Evolutionary conservation across 78 protist species (phyloP).

Genomic region (Dictyostelium intermedium): DNA sequence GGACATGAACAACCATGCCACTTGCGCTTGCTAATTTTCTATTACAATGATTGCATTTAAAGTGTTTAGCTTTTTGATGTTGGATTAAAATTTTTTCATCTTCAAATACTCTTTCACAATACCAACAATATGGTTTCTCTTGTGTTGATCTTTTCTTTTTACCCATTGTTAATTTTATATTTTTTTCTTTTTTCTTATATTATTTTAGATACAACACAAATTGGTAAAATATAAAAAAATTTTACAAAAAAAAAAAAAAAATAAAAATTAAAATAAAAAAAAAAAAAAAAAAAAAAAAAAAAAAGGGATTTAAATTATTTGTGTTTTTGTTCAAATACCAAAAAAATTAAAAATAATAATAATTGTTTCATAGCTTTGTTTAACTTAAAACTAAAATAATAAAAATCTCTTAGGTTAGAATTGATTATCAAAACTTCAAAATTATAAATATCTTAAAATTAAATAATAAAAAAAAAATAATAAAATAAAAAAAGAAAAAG

Average conservation of each 20-base stretch:
- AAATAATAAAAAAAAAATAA: background rate
- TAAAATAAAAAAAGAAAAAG: background rate
- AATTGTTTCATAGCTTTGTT: no score
- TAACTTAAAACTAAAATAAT: no score
- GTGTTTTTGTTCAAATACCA: no score
- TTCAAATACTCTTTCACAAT: constrained; percentile 93
- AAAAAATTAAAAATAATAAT: background rate
- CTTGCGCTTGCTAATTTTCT: constrained; percentile 79
- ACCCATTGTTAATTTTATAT: constrained; percentile 29
- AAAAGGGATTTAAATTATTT: no score
- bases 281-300: background rate
- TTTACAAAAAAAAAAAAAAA: background rate
- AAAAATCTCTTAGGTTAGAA: no score
- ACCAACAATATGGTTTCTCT: constrained; percentile 83
- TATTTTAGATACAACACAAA: background rate
- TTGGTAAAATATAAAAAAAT: background rate
- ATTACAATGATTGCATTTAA: constrained; percentile 87
- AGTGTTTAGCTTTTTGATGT: constrained; percentile 94
- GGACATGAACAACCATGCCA: constrained; percentile 88
- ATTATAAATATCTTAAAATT: no score
- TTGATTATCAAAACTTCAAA: no score
- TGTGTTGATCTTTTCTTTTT: constrained; percentile 67
- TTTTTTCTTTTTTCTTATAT: no score
- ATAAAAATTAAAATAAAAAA: background rate
- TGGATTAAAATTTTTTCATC: constrained; percentile 87